Evolutionary conservation across 1,284 basidiomycete species (phyloP), one percentile per base, ranked within the genome.

Genomic region (Leccinum griseonigrum): DNA sequence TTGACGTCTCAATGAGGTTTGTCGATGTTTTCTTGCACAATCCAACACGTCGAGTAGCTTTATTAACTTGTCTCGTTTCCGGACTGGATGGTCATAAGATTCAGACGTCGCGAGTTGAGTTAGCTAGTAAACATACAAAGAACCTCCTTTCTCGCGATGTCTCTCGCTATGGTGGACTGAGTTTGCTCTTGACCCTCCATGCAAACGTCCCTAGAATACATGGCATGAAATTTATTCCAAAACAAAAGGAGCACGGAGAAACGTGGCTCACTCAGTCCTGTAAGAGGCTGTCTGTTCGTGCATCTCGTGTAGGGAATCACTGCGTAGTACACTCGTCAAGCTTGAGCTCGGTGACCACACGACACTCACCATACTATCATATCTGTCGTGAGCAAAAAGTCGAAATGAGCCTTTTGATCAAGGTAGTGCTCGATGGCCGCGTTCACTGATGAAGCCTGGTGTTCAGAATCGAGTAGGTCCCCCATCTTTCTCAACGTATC

Each of bases 51-150:
- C 38, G 1, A 66, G 57, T 0, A 51, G 1, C 7, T 29, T 48
- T 13, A 67, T 7, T 0, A 65, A 9, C 14, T 51, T 62, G 4
- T 43, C 22, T 34, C 63, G 32, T 54, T 66, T 66, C 38, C 43
- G 43, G 13, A 28, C 57, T 66, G 18, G 43, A 46, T 5, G 18
- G 10, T 18, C 1, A 10, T 48, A 11, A 48, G 46, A 18, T 22
- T 18, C 10, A 18, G 13, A 13, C 22, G 46, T 22, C 10, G 3
- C 22, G 18, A 18, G 18, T 11, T 7, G n/a, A 11, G 22, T 48
- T 22, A 48, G 10, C 10, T 48, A 22, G 18, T 22, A 22, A 22
- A 22, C 46, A 48, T 48, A 48, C 46, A 6, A 22, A 48, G 22
- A 48, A 48, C 11, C 18, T 48, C 46, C 46, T 48, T 48, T 13